Evolutionary conservation across 2,329 filamentous ascomycete species (phyloP).

Genomic region (Pseudogymnoascus sp.): DNA sequence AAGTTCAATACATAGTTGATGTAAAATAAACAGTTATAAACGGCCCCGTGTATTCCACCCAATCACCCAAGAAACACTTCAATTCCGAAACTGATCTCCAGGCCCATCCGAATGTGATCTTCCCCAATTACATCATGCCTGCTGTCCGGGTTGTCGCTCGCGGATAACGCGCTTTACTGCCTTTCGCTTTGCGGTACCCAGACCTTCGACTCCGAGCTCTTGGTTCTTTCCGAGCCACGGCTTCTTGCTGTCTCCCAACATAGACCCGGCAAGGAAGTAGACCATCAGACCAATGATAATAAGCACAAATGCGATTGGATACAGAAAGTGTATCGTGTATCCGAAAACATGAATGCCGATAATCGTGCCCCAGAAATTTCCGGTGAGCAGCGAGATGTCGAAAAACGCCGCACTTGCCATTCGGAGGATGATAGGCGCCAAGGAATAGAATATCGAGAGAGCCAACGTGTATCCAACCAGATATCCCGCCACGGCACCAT

Average conservation of each 20-base stretch:
- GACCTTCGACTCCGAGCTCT: slow-evolving; percentile 69
- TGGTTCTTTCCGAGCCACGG: slow-evolving; percentile 90
- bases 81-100: neutral
- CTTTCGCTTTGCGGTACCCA: slow-evolving; percentile 80
- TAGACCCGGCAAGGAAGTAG: slow-evolving; percentile 80
- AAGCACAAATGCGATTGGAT: slow-evolving; percentile 89
- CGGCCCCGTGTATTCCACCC: neutral
- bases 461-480: slow-evolving; percentile 84
- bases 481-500: slow-evolving; percentile 67
- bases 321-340: slow-evolving; percentile 76
- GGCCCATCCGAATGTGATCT: neutral
- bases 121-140: slow-evolving; percentile 6
- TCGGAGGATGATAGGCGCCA: slow-evolving; percentile 81
- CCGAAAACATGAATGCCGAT: slow-evolving; percentile 86
- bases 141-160: slow-evolving; percentile 5
- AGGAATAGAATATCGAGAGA: slow-evolving; percentile 77
- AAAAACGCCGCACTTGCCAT: slow-evolving; percentile 91
- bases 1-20: neutral
- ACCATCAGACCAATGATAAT: slow-evolving; percentile 81
- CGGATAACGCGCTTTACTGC: slow-evolving; percentile 45
- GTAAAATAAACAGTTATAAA: neutral
- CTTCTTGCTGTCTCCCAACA: slow-evolving; percentile 84
- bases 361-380: slow-evolving; percentile 94
- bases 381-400: slow-evolving; percentile 89
- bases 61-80: neutral